Evolutionary conservation across 116 monocot species (phyloP).

Genomic region (Zostera marina): DNA sequence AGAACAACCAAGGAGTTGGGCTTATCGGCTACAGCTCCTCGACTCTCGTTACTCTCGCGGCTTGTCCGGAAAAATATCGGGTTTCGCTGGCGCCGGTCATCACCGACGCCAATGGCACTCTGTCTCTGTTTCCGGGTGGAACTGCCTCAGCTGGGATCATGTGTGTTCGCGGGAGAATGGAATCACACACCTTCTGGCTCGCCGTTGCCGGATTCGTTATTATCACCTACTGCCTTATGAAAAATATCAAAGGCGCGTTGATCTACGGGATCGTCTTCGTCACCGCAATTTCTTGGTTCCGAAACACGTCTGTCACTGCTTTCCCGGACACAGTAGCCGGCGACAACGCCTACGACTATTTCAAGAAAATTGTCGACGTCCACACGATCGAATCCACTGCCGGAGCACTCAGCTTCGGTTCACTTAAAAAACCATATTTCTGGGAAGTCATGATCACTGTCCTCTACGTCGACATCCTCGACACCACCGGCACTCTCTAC

Average conservation of each 20-base stretch:
- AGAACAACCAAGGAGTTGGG: constrained; percentile 69
- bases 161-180: constrained; percentile 69
- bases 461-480: constrained; percentile 83
- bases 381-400: constrained; percentile 64
- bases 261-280: constrained; percentile 92
- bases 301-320: constrained; percentile 55
- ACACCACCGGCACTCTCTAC: constrained; percentile 80
- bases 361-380: constrained; percentile 65
- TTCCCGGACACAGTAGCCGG: constrained; percentile 53
- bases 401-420: constrained; percentile 60
- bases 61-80: constrained; percentile 40
- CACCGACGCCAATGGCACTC: constrained; percentile 54
- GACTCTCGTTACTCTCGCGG: constrained; percentile 58
- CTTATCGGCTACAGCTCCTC: constrained; percentile 63
- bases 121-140: constrained; percentile 50
- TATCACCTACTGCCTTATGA: constrained; percentile 58
- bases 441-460: constrained; percentile 80
- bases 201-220: constrained; percentile 64
- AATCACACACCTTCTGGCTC: constrained; percentile 86
- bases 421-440: constrained; percentile 28
- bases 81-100: constrained; percentile 59
- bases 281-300: constrained; percentile 83
- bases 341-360: constrained; percentile 45
- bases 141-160: constrained; percentile 52
- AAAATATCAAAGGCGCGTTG: constrained; percentile 68